Evolutionary conservation across 176 grass and related monocot species (phyloP), one percentile per base, ranked within the genome.

Genomic region (Phoenix roebelenii): DNA sequence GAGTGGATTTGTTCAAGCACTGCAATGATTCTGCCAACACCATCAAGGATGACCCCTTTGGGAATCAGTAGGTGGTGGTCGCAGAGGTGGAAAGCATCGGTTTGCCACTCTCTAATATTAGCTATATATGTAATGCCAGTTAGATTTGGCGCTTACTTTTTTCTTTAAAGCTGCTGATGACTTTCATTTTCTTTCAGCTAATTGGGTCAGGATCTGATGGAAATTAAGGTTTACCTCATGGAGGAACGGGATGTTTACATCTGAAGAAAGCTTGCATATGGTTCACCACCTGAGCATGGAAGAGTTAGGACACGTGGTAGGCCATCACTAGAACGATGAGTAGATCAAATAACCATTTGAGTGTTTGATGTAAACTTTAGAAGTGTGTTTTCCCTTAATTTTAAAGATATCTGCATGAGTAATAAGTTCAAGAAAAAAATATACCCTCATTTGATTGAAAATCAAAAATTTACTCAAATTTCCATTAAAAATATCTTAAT

Each of bases 41-140:
- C n/a, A 71, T 88, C 59, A 64, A 66, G 53, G 79, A 79, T 22
- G 85, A 88, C 5, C 79, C 72, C 25, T 88, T 79, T 5, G 85
- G 85, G 3, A 88, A 83, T 32, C 80, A 79, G 32, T 28, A 28
- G 25, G 1, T 64, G 17, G 58, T 52, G 22, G 23, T 18, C 1
- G 14, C 17, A 4, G 0, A n/a, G 3, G 16, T 51, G 49, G 48
- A 51, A n/a, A 17, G 5, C 10, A 16, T 3, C 1, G 1, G 14
- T 9, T 6, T 44, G 18, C 58, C 32, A 10, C 26, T 28, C 3
- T 28, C 3, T 28, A 28, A 3, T 28, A 4, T 28, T 35, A 9
- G 30, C 7, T 1, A 35, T 35, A 1, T 35, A 35, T 35, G 0
- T 35, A 35, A 35, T 9, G 32, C 32, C 32, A 35, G 32, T 35